Evolutionary conservation across 2,329 filamentous ascomycete genomes (phyloP).

Genomic region (Xylariaceae sp.): DNA sequence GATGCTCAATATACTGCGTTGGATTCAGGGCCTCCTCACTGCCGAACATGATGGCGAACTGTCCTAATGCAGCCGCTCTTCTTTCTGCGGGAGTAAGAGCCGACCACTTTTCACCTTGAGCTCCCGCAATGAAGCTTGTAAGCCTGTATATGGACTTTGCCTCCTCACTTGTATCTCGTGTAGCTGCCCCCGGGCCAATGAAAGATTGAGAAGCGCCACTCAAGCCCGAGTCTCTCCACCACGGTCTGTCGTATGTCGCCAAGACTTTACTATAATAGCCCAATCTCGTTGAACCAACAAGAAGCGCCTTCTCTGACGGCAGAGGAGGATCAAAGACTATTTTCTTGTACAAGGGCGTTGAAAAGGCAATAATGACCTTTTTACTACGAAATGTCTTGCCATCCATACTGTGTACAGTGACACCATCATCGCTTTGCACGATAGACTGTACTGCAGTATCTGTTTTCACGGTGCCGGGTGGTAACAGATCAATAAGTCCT

Average conservation of each 20-base stretch:
- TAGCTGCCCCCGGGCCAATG: conserved; percentile 41
- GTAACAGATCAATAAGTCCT: conserved; percentile 34
- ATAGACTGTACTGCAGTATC: conserved; percentile 30
- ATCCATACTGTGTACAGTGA: conserved; percentile 25
- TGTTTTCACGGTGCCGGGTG: conserved; percentile 26
- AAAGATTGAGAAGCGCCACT: conserved; percentile 45
- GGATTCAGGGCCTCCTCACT: conserved; percentile 23
- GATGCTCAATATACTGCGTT: conserved; percentile 31
- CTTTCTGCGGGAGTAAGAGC: conserved; percentile 19
- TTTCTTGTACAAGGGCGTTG: conserved; percentile 41
- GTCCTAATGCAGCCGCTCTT: conserved; percentile 21
- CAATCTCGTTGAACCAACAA: conserved; percentile 33
- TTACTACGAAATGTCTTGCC: conserved; percentile 31
- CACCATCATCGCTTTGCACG: conserved; percentile 21
- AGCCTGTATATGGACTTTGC: conserved; percentile 29
- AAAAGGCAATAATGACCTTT: conserved; percentile 46
- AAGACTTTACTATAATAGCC: conserved; percentile 52
- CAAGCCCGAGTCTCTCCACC: conserved; percentile 35
- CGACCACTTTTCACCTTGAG: conserved; percentile 32
- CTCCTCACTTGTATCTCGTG: conserved; percentile 39
- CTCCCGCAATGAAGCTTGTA: conserved; percentile 40
- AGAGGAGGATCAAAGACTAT: conserved; percentile 47
- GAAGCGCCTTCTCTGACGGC: conserved; percentile 35
- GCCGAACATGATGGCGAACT: conserved; percentile 26
- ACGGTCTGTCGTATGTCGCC: conserved; percentile 37